Base-by-base conservation (phyloP, 208 protist species). In the Trypanosoma cruzi region DNA sequence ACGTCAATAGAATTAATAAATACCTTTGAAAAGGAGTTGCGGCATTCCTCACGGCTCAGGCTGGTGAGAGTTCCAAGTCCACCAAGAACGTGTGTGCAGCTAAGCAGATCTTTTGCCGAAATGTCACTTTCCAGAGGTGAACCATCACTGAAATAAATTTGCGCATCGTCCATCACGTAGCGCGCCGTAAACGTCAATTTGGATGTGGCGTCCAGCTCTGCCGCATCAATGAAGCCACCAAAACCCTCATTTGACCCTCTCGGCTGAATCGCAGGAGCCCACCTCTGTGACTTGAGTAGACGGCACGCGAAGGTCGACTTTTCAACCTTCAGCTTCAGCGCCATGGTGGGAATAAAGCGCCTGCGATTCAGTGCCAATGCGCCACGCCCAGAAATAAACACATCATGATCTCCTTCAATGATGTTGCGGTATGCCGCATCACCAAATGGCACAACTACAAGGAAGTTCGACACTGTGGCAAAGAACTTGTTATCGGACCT, bases 371-470 rank as follows among this genome's bases (percentile, higher is more conserved):
- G 75, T 36, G 36, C 26, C 13, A 32, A 64, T 77, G 85, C 40
- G 64, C 60, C 13, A 61, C 77, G 79, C 80, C 84, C 29, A 84
- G 79, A 55, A 82, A 80, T 24, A 61, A 81, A 91, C 16, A 77
- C 69, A 31, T 81, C 81, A 22, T 80, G 72, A 11, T 81, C 26
- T 31, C 81, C 80, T 68, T 96, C 89, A 18, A 96, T 53, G 18
- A 96, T 48, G 60, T 77, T 84, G 61, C 88, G 88, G 60, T 82
- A 95, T 32, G 82, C 79, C 6, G 83, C 86, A 52, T 96, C 92
- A 8, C 92, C 92, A 29, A 92, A 94, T 2, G 92, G 92, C 2
- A 96, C 50, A 8, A 96, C 86, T 28, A 90, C 69, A 59, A 92
- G 74, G 56, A 96, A 85, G 63, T 89, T 77, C 36, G 72, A 76